Evolutionary conservation across 495 filamentous ascomycete species (phyloP), one percentile per base, ranked within the genome.

Genomic region (Lepidopterella palustris): DNA sequence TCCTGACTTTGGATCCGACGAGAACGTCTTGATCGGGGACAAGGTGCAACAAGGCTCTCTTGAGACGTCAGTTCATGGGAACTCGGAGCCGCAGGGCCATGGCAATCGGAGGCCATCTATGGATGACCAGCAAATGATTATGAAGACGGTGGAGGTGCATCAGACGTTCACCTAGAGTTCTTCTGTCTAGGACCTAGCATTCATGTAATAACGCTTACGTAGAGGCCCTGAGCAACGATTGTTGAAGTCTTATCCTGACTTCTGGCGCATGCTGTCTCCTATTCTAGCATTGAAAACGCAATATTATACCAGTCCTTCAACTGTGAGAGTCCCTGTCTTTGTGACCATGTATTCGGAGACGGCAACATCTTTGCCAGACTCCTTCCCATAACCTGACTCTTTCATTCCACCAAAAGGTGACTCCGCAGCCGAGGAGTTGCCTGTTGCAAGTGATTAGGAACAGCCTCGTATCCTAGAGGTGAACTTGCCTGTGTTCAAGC

Each of bases 351-450:
- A 89, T 68, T 88, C 86, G 29, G 80, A 74, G 23, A 88, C 80
- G 2, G 86, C 86, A 25, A 70, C 66, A 35, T 87, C 86, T 68
- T 84, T 87, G 18, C 87, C 86, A 13, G 81, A 84, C 68, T 89
- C 87, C 73, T 90, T 90, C 9, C 87, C 87, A 64, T 88, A 88
- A 0, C 87, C 87, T 5, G 80, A 84, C 67, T 88, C 85, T 73
- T 90, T 90, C 60, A 88, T 86, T 0, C 81, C 87, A 18, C 87
- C 87, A 67, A 90, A 90, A 0, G 87, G 87, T 9, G 82, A 78
- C 65, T 90, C 86, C 1, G 86, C 84, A 0, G 86, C 81, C 0
- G 84, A 87, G 39, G 79, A 75, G 59, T 63, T 63, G 25, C 65
- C 65, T 67, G 45, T 45, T 42, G 1, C 4, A 28, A 52, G 26